Percentiles rank a stretch among this genome's conserved stretches.
Conservation (phyloP, 1,284 basidiomycete genomes). For the Sporisorium iseilematis-ciliati region DNA sequence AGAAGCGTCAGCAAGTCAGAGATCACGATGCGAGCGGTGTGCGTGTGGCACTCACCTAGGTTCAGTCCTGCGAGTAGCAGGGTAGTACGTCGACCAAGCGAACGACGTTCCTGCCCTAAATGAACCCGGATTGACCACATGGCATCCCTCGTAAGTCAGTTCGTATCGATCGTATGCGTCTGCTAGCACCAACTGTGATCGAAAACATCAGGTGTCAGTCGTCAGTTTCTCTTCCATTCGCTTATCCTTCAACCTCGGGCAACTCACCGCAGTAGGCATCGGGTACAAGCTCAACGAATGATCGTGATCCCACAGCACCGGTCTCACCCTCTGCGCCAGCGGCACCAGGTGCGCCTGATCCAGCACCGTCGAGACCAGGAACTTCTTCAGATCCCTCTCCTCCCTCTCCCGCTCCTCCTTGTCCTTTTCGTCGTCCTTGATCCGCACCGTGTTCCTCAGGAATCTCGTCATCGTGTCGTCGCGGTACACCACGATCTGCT, state of each 20-base stretch:
- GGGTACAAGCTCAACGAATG: constrained; percentile 93
- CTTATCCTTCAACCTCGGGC: not conserved
- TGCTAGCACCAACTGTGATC: constrained; percentile 84
- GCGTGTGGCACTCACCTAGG: constrained; percentile 51
- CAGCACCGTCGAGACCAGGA: constrained; percentile 67
- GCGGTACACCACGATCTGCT: constrained; percentile 93
- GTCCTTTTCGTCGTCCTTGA: constrained; percentile 58
- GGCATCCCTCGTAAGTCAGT: constrained; percentile 96
- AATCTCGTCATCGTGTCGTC: constrained; percentile 95
- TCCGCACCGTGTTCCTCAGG: constrained; percentile 78
- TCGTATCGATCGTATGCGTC: constrained; percentile 97
- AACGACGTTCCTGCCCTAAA: constrained; percentile 62
- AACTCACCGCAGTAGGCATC: constrained; percentile 85
- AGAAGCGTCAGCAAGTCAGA: not conserved
- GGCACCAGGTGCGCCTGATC: constrained; percentile 79
- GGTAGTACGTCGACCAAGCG: constrained; percentile 70
- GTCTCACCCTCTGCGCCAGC: constrained; percentile 80
- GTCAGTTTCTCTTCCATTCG: too few species aligned
- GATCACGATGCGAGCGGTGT: not conserved
- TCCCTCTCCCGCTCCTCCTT: constrained; percentile 58
- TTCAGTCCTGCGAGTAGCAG: constrained; percentile 63
- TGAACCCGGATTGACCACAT: constrained; percentile 94
- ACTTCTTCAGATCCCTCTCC: constrained; percentile 45
- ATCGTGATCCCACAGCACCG: constrained; percentile 90
- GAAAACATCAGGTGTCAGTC: constrained; percentile 7